Percentiles rank a stretch among this genome's conserved stretches.
These are phyloP conservation scores for Phaeosphaeria sp. DNA, from an alignment of 2,329 filamentous ascomycete species.

Conservation along the genomic window DNA sequence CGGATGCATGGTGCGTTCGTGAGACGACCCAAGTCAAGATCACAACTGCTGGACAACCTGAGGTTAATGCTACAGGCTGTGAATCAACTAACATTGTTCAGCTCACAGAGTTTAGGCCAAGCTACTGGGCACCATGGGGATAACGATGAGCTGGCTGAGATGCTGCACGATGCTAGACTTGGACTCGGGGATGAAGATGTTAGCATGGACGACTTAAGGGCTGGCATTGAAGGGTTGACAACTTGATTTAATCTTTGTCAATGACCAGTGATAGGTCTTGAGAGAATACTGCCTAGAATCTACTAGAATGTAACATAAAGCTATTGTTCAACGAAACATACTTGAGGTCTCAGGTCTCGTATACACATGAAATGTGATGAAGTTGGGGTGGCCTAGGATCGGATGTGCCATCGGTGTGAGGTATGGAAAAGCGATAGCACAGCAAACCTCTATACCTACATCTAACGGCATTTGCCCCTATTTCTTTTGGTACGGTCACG, in stretches of 20 bases:
- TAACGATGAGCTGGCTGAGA: neutral
- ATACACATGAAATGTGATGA: no score
- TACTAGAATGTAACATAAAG: no score
- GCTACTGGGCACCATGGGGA: neutral
- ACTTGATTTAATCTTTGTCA: neutral
- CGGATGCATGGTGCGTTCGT: neutral
- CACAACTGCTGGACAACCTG: neutral
- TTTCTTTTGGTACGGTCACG: no score
- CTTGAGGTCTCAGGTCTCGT: no score
- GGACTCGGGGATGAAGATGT: neutral
- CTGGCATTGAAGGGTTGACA: neutral
- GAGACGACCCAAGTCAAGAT: no score
- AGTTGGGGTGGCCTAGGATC: no score
- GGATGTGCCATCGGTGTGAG: no score
- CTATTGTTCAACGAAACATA: no score
- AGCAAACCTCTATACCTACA: no score
- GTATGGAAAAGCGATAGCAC: no score
- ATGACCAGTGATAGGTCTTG: neutral
- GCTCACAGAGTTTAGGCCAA: neutral
- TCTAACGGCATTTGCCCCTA: no score
- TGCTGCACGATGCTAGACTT: neutral
- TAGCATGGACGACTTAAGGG: neutral
- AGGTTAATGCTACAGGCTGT: neutral
- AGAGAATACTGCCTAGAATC: no score
- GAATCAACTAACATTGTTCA: neutral